phyloP scores from a whole-genome alignment of 2,329 filamentous ascomycete species.

The Claviceps sp. region DNA sequence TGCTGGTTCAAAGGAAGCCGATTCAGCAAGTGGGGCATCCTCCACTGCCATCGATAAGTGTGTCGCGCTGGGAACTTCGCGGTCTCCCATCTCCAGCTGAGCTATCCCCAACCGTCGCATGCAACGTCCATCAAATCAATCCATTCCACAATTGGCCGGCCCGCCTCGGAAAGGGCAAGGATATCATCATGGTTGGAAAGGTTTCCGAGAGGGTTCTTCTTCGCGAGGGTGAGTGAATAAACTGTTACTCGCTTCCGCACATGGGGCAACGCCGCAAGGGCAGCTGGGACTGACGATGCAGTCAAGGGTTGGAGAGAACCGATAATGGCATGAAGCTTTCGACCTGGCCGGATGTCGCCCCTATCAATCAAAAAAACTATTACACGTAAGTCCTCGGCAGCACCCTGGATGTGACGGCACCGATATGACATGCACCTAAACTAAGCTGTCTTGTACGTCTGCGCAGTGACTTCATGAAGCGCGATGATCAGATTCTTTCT shows the following conservation, averaged over 20 bases:
- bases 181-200: slow-evolving; percentile 44
- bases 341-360: slow-evolving; percentile 80
- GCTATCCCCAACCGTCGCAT: not conserved
- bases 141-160: not conserved
- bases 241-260: slow-evolving; percentile 5
- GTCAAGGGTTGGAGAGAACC: slow-evolving; percentile 75
- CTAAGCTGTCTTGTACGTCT: slow-evolving; percentile 9
- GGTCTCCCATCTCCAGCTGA: not conserved
- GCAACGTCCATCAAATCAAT: not conserved
- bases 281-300: slow-evolving; percentile 2
- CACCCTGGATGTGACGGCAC: not conserved
- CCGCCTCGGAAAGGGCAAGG: not conserved
- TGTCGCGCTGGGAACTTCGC: slow-evolving; percentile 1
- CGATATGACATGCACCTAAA: not conserved
- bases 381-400: slow-evolving; percentile 56
- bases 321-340: slow-evolving; percentile 97
- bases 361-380: slow-evolving; percentile 99
- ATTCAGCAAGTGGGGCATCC: too few relatives aligned
- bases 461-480: slow-evolving; percentile 85
- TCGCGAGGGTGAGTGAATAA: slow-evolving; percentile 37
- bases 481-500: slow-evolving; percentile 89
- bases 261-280: slow-evolving; percentile 11
- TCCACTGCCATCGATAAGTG: not conserved
- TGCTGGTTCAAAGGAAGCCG: not conserved
- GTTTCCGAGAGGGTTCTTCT: slow-evolving; percentile 52